Conservation (phyloP, 106 monocot species). For the Agapanthus africanus region DNA sequence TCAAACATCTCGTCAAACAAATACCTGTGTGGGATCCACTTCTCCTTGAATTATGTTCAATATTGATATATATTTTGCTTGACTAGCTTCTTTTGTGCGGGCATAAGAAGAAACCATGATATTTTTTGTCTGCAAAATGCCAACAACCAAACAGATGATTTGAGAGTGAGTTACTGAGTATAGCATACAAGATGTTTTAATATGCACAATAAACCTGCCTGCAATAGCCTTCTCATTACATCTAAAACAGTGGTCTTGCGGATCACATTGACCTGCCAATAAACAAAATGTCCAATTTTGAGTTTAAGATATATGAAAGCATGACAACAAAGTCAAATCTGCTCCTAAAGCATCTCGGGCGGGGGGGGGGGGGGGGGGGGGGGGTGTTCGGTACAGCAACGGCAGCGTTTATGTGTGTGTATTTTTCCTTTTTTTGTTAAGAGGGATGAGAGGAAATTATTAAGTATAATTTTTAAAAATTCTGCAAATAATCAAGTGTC, state of each 20-base stretch:
- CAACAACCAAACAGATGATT: conserved; percentile 8
- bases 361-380: too few relatives aligned
- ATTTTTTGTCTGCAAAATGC: conserved; percentile 76
- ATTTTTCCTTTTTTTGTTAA: too few relatives aligned
- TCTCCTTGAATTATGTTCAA: conserved; percentile 99
- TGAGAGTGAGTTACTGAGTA: not conserved
- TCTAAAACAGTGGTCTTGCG: conserved; percentile 96
- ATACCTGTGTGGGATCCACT: conserved; percentile 98
- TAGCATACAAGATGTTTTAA: not conserved
- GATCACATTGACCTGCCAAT: conserved; percentile 81
- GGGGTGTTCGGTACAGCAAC: too few relatives aligned
- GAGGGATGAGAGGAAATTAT: too few relatives aligned
- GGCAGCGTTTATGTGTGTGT: too few relatives aligned
- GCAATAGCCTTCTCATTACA: conserved; percentile 96
- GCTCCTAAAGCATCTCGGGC: too few relatives aligned
- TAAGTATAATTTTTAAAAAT: too few relatives aligned
- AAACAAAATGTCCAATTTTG: not conserved
- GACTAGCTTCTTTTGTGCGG: conserved; percentile 96
- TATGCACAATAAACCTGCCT: conserved; percentile 25
- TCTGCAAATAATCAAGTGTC: too few relatives aligned
- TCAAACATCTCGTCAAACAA: not conserved
- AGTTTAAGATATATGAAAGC: too few relatives aligned
- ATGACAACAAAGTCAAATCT: too few relatives aligned
- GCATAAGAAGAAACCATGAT: conserved; percentile 99
- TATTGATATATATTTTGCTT: conserved; percentile 97